phyloP scores from a whole-genome alignment of 2,329 filamentous ascomycete species.

The Trichoderma sp. region DNA sequence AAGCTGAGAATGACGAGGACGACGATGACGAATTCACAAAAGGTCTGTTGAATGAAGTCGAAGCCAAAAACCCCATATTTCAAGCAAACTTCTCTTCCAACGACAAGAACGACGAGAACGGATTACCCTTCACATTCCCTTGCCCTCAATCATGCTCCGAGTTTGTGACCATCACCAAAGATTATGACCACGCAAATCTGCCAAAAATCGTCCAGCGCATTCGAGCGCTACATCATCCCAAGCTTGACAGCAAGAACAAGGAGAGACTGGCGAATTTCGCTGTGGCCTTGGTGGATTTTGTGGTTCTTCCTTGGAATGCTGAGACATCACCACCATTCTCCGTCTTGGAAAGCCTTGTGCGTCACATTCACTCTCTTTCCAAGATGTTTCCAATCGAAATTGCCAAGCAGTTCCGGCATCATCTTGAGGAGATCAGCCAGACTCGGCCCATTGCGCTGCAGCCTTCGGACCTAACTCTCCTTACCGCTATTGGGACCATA shows the following conservation, averaged over 20 bases:
- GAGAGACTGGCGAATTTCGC: slow-evolving; percentile 70
- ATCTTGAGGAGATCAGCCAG: slow-evolving; percentile 57
- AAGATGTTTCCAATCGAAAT: slow-evolving; percentile 80
- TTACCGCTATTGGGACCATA: slow-evolving; percentile 78
- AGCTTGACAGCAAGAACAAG: slow-evolving; percentile 81
- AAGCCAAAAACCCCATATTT: slow-evolving; percentile 53
- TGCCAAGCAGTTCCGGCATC: slow-evolving; percentile 70
- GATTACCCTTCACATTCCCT: slow-evolving; percentile 77
- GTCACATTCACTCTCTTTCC: slow-evolving; percentile 88
- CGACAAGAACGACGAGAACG: slow-evolving; percentile 46
- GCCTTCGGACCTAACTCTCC: slow-evolving; percentile 72
- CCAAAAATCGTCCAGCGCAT: slow-evolving; percentile 84
- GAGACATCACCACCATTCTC: slow-evolving; percentile 55
- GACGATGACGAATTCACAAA: slow-evolving; percentile 71
- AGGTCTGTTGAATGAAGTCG: slow-evolving; percentile 60
- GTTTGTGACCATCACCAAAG: slow-evolving; percentile 63
- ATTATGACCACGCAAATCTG: slow-evolving; percentile 61
- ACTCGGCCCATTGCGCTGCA: slow-evolving; percentile 50
- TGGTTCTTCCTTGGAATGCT: slow-evolving; percentile 47
- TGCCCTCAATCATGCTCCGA: slow-evolving; percentile 79
- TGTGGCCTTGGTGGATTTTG: slow-evolving; percentile 60
- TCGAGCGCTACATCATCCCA: slow-evolving; percentile 86
- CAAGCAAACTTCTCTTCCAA: slow-evolving; percentile 44
- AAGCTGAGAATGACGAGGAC: slow-evolving; percentile 42
- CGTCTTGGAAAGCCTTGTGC: slow-evolving; percentile 73